These are phyloP conservation scores for Wallacemonas sp. DNA, from an alignment of 208 protist genomes.

Conservation along the genomic window DNA sequence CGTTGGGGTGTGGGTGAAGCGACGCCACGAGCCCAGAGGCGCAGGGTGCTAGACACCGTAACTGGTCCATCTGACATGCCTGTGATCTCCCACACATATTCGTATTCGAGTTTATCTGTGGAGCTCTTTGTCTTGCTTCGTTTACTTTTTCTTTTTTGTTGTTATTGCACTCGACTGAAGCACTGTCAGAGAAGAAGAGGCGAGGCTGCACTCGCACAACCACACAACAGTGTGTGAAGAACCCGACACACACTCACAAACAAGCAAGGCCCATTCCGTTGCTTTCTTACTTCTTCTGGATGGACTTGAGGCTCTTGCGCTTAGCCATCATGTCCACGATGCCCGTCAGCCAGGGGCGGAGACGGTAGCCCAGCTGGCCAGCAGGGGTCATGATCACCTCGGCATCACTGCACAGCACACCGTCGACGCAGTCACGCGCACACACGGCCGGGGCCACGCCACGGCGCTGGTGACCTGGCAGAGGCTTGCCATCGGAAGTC, in stretches of 20 bases:
- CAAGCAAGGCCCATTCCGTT: background rate
- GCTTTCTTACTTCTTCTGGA: slow-evolving; percentile 28
- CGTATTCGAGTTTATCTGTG: too few species aligned
- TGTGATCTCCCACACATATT: too few species aligned
- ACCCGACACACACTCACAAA: background rate
- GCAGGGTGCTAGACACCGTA: too few species aligned
- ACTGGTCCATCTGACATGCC: too few species aligned
- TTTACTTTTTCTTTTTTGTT: too few species aligned
- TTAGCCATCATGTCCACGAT: slow-evolving; percentile 72
- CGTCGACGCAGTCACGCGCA: slow-evolving; percentile 53
- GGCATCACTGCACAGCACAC: slow-evolving; percentile 51
- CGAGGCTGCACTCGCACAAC: too few species aligned
- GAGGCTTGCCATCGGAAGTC: slow-evolving; percentile 34
- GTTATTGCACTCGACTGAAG: too few species aligned
- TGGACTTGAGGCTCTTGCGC: slow-evolving; percentile 69
- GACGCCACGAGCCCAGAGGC: too few species aligned
- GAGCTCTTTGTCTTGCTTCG: too few species aligned
- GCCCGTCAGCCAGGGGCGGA: slow-evolving; percentile 66
- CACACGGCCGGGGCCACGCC: slow-evolving; percentile 56
- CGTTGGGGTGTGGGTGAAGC: too few species aligned
- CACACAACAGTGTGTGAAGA: background rate
- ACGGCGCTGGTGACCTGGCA: slow-evolving; percentile 46
- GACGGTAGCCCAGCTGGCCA: slow-evolving; percentile 72
- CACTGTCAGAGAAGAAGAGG: too few species aligned
- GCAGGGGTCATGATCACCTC: slow-evolving; percentile 76